These are phyloP conservation scores for Septoria linicola DNA, from an alignment of 2,329 filamentous ascomycete species.

Conservation along the genomic window DNA sequence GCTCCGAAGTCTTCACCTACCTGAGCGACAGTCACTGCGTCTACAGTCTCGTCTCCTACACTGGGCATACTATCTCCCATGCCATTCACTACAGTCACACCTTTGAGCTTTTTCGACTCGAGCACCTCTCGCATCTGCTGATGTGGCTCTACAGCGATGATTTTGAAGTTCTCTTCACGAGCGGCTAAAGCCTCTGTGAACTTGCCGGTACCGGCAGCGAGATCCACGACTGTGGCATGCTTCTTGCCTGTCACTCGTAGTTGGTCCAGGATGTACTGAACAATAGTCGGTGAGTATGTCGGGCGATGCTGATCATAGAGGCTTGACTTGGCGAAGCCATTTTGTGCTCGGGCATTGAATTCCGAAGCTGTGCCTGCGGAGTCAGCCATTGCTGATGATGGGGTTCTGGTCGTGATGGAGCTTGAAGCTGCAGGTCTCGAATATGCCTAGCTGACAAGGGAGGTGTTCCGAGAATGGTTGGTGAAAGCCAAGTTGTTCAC, in stretches of 20 bases:
- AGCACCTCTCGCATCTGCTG: conserved; percentile 64
- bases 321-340: conserved; percentile 63
- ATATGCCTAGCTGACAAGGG: too few species aligned
- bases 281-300: conserved; percentile 60
- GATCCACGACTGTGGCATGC: conserved; percentile 58
- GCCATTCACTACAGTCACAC: conserved; percentile 58
- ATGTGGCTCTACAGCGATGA: conserved; percentile 66
- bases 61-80: conserved; percentile 56
- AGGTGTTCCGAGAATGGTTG: neutral
- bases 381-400: too few species aligned
- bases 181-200: conserved; percentile 63
- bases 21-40: conserved; percentile 67
- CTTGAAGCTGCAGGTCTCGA: too few species aligned
- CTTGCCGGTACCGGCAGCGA: conserved; percentile 69
- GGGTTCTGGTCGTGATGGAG: too few species aligned
- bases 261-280: conserved; percentile 57
- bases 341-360: conserved; percentile 37
- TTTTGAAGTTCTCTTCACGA: conserved; percentile 58
- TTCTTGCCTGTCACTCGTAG: conserved; percentile 51
- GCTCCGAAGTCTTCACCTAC: conserved; percentile 45
- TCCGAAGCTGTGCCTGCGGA: neutral
- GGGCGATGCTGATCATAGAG: conserved; percentile 69
- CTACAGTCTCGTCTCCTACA: conserved; percentile 59
- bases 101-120: conserved; percentile 55
- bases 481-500: neutral